Percentiles rank a stretch among this genome's conserved stretches.
phyloP scores from a whole-genome alignment of 202 grass and related monocot species.

The Digitaria exilis region DNA sequence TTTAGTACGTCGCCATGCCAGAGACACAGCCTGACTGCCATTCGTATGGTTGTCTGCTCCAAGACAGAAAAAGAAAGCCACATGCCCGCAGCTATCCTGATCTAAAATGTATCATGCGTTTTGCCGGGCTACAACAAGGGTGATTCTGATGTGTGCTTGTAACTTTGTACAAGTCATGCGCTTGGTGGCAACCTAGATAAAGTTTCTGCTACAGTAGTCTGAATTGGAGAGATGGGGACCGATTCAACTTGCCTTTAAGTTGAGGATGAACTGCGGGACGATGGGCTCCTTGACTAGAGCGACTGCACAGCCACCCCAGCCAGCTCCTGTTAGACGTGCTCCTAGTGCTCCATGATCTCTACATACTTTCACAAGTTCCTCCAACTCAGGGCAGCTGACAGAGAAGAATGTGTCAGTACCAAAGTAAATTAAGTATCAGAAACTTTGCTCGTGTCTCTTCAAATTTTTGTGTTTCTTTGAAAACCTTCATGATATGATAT shows the following conservation, averaged over 20 bases:
- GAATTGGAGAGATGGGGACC: background rate
- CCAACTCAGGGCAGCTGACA: slow-evolving; percentile 85
- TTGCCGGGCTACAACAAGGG: background rate
- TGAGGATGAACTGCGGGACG: slow-evolving; percentile 89
- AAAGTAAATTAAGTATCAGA: background rate
- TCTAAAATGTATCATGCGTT: background rate
- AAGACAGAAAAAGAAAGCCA: too few species aligned
- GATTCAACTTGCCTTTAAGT: slow-evolving; percentile 70
- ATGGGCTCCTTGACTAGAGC: slow-evolving; percentile 88
- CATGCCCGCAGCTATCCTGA: background rate
- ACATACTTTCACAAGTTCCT: slow-evolving; percentile 92
- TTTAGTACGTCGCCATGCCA: background rate
- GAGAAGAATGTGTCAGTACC: background rate
- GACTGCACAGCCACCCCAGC: slow-evolving; percentile 93
- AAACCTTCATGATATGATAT: background rate
- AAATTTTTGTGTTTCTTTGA: background rate
- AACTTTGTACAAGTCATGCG: background rate
- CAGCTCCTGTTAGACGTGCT: slow-evolving; percentile 91
- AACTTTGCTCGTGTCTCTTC: background rate
- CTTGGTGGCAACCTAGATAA: background rate
- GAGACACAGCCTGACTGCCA: too few species aligned
- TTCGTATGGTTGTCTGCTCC: too few species aligned
- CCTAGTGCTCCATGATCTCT: slow-evolving; percentile 83
- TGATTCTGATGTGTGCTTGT: background rate
- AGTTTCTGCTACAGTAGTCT: background rate